A percentile compares a stretch with the other conserved stretches of the same genome.
Evolutionary conservation across 2,329 filamentous ascomycete genomes (phyloP).

Genomic region (Colletotrichum simmondsii): DNA sequence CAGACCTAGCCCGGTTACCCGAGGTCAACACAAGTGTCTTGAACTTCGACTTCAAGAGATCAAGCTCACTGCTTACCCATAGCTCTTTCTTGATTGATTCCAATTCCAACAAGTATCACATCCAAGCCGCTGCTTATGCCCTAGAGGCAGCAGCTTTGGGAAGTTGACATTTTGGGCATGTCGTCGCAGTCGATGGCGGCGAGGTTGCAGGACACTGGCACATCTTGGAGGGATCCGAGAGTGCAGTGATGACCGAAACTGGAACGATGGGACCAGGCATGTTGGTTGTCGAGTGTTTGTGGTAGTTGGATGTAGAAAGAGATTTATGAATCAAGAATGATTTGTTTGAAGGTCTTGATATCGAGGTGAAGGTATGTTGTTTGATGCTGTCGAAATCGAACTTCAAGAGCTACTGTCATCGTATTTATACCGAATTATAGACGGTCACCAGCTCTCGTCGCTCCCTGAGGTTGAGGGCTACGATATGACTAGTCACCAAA

Average conservation of each 20-base stretch:
- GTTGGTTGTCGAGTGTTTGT: not conserved
- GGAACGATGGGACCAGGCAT: conserved; percentile 10
- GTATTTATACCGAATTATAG: not conserved
- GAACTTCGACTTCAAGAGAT: not conserved
- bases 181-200: not conserved
- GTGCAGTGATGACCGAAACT: not conserved
- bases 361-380: not conserved
- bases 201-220: not conserved
- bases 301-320: too few species aligned
- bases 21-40: not conserved
- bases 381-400: not conserved
- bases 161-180: not conserved
- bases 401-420: not conserved
- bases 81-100: not conserved
- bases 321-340: too few species aligned
- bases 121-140: not conserved
- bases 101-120: too few species aligned
- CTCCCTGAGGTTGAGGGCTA: not conserved
- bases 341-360: not conserved
- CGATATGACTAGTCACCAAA: not conserved
- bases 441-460: not conserved
- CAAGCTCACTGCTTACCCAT: not conserved
- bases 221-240: conserved; percentile 3
- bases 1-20: not conserved
- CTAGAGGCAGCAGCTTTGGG: not conserved